phyloP scores from a whole-genome alignment of 1,284 basidiomycete genomes.

The Ustilago nuda region DNA sequence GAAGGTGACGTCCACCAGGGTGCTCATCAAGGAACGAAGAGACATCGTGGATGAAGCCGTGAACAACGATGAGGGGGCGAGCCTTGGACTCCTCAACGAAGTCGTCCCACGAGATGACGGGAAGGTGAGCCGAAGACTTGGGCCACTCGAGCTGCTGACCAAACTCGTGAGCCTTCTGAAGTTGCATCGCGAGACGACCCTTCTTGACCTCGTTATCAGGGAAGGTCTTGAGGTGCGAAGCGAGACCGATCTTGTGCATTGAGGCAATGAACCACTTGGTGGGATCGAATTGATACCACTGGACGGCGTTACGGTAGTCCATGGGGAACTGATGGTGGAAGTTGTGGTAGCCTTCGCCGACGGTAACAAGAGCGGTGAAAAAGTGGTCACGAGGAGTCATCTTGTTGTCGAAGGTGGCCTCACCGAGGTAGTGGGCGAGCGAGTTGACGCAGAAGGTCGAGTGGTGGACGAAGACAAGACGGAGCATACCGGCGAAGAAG shows the following conservation, averaged over 20 bases:
- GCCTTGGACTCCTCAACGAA: constrained; percentile 66
- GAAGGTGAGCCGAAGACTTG: constrained; percentile 63
- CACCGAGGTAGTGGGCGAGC: constrained; percentile 68
- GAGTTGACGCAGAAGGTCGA: constrained; percentile 69
- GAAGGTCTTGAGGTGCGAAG: constrained; percentile 67
- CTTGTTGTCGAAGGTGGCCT: constrained; percentile 68
- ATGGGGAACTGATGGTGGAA: constrained; percentile 70
- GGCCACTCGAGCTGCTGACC: constrained; percentile 58
- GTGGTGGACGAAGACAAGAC: constrained; percentile 68
- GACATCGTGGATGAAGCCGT: constrained; percentile 68
- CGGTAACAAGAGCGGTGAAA: constrained; percentile 66
- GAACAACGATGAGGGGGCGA: constrained; percentile 62
- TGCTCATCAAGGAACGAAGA: constrained; percentile 66
- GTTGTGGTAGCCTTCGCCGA: constrained; percentile 69
- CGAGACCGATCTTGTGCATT: constrained; percentile 62
- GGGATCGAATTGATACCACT: constrained; percentile 69
- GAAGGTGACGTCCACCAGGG: constrained; percentile 65
- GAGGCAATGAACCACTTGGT: constrained; percentile 68
- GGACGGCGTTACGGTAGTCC: constrained; percentile 68
- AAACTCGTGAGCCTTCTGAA: constrained; percentile 58
- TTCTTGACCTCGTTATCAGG: constrained; percentile 69
- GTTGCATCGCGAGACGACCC: constrained; percentile 66
- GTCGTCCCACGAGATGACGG: constrained; percentile 68
- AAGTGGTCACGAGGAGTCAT: constrained; percentile 68
- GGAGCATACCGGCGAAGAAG: constrained; percentile 66